Conservation (phyloP, 2,329 filamentous ascomycete species). For the Thyridium curvatum region DNA sequence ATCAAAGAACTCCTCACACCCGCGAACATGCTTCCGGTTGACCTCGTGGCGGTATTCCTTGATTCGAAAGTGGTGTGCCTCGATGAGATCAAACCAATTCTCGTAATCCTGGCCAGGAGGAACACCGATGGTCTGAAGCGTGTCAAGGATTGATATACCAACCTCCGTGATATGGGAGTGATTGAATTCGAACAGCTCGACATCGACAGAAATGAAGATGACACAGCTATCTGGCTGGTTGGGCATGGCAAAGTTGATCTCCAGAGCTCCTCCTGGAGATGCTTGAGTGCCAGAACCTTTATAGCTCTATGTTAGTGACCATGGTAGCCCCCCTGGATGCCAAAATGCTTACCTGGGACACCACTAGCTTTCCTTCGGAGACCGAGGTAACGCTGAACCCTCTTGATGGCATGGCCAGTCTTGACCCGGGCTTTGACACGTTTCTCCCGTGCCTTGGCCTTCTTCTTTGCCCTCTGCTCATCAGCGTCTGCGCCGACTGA, state of each 20-base stretch:
- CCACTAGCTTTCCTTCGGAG: conserved; percentile 40
- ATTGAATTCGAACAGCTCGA: conserved; percentile 71
- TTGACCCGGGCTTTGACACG: conserved; percentile 40
- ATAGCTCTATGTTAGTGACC: too few species aligned
- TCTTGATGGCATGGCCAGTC: conserved; percentile 51
- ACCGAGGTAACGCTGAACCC: conserved; percentile 66
- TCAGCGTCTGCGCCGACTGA: too few species aligned
- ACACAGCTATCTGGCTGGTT: conserved; percentile 45
- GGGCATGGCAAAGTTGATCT: conserved; percentile 36
- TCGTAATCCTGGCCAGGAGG: conserved; percentile 55
- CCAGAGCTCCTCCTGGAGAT: conserved; percentile 20
- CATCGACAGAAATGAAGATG: conserved; percentile 73
- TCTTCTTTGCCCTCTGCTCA: conserved; percentile 26
- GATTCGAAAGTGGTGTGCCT: conserved; percentile 70
- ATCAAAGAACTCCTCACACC: conserved; percentile 67
- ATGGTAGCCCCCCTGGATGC: too few species aligned
- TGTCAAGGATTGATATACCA: conserved; percentile 77
- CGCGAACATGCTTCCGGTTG: conserved; percentile 64
- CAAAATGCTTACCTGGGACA: too few species aligned
- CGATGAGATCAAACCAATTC: conserved; percentile 63
- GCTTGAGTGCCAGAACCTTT: conserved; percentile 1
- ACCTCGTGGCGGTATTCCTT: conserved; percentile 58
- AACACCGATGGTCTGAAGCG: conserved; percentile 41
- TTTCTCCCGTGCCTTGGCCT: conserved; percentile 35
- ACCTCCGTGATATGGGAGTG: conserved; percentile 72